Evolutionary conservation across 2,329 filamentous ascomycete species (phyloP), one percentile per base, ranked within the genome.

Genomic region (Bimuria novae-zelandiae): DNA sequence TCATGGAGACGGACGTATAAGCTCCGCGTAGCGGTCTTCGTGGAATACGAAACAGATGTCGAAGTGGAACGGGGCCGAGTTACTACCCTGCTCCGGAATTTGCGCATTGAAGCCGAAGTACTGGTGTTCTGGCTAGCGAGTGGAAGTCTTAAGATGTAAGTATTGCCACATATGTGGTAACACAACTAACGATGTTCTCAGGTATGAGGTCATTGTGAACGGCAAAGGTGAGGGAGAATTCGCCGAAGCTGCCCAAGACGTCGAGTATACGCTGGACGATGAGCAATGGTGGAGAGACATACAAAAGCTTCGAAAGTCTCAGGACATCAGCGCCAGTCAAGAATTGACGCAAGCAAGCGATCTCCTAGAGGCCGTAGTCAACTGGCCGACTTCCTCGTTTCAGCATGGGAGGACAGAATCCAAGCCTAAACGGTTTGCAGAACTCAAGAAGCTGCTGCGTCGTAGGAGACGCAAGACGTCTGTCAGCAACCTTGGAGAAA

Each of bases 241-340:
- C 43, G 77, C 80, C 4, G 82, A 87, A 44, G 79, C 80, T 3
- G 80, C 85, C 37, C 77, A 81, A 14, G 76, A 84, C 8, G 85
- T 94, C 12, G 81, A 90, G 54, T 80, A 84, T 19, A 81, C 85
- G 4, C 75, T 96, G 12, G 82, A 82, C 59, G 83, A 86, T 8
- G 88, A 94, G 63, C 84, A 87, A 27, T 96, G 91, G 91, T 96
- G 91, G 91, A 81, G 87, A 43, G 87, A 92, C 36, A 76, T 94
- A 3, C 85, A 88, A 61, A 79, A 75, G 37, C 61, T 78, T 57
- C 73, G 78, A 55, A 68, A 64, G 37, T 68, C 70, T 14, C 64
- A 64, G 2, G 57, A 62, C 12, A 55, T 74, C 47, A 76, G 68
- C 39, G 71, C 74, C 11, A 72, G 69, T n/a, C 76, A 80, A 56